Base-by-base conservation (phyloP, 2,329 filamentous ascomycete genomes). In the Paecilomyces variotii region DNA sequence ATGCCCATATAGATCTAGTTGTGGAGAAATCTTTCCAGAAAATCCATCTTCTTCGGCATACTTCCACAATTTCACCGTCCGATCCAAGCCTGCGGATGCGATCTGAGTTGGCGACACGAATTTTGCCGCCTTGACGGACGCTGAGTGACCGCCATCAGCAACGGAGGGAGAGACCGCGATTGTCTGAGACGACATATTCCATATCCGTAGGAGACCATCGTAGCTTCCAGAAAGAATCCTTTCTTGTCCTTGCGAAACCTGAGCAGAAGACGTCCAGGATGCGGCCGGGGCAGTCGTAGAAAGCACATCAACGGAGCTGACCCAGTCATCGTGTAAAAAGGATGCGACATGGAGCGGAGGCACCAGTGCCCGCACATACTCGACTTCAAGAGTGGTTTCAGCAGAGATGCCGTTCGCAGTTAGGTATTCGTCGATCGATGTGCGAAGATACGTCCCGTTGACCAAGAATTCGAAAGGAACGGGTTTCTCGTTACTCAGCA, bases 291-390 rank as follows among this genome's bases (percentile, higher is more conserved):
- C 88, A 11, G 82, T 85, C 12, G 76, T 74, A 0, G 91, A 92
- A 26, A 96, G 79, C 3, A 96, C 84, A 72, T 97, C 91, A 27
- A 97, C 86, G 27, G 85, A 84, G 71, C 90, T 90, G 54, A 99
- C 89, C 94, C 94, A 99, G 74, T 97, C 94, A 70, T 99, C 92
- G 73, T 99, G 93, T 78, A 97, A 88, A 72, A 96, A 99, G 70
- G 89, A 94, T 11, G 91, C 88, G 66, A 96, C 87, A 73, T 94
- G 93, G 35, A 89, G 82, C 19, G 94, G 94, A 6, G 94, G 94
- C 60, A 97, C 86, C 65, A 97, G 79, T 63, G 91, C 94, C 67
- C 91, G 88, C 35, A 97, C 91, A 75, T 97, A 99, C 79, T 97
- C 92, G 59, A 99, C 83, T 35, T 87, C 88, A 56, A 99, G 78